Percentiles rank a stretch among this genome's conserved stretches.
Evolutionary conservation across 2,329 filamentous ascomycete species (phyloP).

Genomic region (Penicillium sp.): DNA sequence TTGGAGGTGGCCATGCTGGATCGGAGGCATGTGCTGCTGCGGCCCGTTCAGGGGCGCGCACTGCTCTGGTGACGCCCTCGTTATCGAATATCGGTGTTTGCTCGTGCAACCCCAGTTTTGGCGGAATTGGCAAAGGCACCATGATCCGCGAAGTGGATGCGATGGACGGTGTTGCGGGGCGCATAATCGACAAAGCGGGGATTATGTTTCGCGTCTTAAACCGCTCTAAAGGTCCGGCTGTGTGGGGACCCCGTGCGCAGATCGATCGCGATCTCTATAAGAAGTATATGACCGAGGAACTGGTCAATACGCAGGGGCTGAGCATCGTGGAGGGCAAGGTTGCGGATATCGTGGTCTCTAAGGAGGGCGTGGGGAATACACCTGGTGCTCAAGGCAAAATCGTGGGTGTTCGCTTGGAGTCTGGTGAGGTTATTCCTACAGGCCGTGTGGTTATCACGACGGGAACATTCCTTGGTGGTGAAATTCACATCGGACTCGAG

Average conservation of each 20-base stretch:
- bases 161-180: slow-evolving; percentile 81
- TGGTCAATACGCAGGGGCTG: slow-evolving; percentile 73
- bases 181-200: slow-evolving; percentile 88
- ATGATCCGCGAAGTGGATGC: slow-evolving; percentile 96
- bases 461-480: slow-evolving; percentile 89
- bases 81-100: slow-evolving; percentile 88
- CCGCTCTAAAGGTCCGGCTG: slow-evolving; percentile 83
- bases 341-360: slow-evolving; percentile 80
- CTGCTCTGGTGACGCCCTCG: slow-evolving; percentile 84
- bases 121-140: slow-evolving; percentile 96
- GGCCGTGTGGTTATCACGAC: slow-evolving; percentile 89
- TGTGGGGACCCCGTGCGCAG: slow-evolving; percentile 95
- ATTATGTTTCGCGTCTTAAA: slow-evolving; percentile 94
- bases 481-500: slow-evolving; percentile 92
- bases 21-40: slow-evolving; percentile 91
- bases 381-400: slow-evolving; percentile 66
- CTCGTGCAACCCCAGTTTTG: slow-evolving; percentile 95
- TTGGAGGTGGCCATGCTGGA: slow-evolving; percentile 93
- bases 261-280: slow-evolving; percentile 90
- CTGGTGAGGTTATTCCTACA: slow-evolving; percentile 77
- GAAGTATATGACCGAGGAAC: slow-evolving; percentile 84
- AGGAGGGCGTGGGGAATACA: slow-evolving; percentile 48
- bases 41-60: slow-evolving; percentile 82
- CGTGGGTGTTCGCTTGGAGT: slow-evolving; percentile 80
- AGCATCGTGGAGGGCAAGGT: slow-evolving; percentile 82